These are phyloP conservation scores for Cladosporium sphaerospermum DNA, from an alignment of 2,329 filamentous ascomycete genomes.

Conservation along the genomic window DNA sequence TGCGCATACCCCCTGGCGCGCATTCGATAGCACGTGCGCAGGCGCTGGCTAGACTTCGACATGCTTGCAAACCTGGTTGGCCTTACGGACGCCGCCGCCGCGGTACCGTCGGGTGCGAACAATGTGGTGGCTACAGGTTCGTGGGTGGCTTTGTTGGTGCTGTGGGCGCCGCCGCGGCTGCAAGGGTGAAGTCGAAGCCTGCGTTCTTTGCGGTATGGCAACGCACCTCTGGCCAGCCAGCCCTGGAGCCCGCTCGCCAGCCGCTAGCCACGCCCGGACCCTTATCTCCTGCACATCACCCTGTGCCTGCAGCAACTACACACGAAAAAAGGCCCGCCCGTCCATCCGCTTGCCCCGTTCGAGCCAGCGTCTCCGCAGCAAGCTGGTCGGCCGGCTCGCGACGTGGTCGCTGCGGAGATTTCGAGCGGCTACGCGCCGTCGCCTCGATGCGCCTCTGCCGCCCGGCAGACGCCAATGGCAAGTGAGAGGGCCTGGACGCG, in stretches of 20 bases:
- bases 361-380: background rate
- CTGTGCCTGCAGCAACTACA: background rate
- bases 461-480: background rate
- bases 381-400: background rate
- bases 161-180: background rate
- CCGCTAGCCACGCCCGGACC: background rate
- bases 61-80: too few species aligned
- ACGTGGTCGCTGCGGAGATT: background rate
- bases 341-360: background rate
- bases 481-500: background rate
- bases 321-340: background rate
- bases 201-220: background rate
- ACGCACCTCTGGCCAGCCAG: background rate
- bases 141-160: background rate
- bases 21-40: background rate
- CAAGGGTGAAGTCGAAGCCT: background rate
- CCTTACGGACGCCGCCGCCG: too few species aligned
- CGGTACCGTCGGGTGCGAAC: too few species aligned
- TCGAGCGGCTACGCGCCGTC: background rate
- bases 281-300: background rate
- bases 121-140: too few species aligned
- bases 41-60: too few species aligned
- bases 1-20: conserved; percentile 3
- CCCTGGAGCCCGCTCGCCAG: background rate
- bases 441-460: background rate